Evolutionary conservation across 768 basidiomycete genomes (phyloP), one percentile per base, ranked within the genome.

Genomic region (Rhodosporidiobolus odoratus): DNA sequence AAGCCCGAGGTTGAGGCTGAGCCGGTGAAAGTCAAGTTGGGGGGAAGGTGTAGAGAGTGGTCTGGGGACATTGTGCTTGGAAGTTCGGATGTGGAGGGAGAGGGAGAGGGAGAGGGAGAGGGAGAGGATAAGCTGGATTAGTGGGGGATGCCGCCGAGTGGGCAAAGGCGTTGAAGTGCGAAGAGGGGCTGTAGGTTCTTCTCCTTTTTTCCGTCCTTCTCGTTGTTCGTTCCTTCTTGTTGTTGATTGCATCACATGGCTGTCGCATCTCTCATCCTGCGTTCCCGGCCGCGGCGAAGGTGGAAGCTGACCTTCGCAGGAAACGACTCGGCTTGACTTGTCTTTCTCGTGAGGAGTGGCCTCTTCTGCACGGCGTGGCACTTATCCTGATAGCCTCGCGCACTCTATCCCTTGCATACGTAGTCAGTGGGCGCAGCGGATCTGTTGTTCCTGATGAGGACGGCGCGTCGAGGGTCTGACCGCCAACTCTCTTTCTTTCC

Each of bases 91-190:
- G 54, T 45, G n/a, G 69, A 69, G 53, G 25, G 61, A 58, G 27
- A 38, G 40, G 19, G 15, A 2, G 40, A 19, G 1, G 5, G 25
- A 19, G 64, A 35, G n/a, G 47, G 13, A 25, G 65, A 37, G 3
- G 50, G 40, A 12, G 45, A n/a, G 3, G 62, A 64, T 15, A 62
- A 62, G 61, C 37, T 72, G 60, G 72, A 73, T 43, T 66, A 73
- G 27, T 73, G 68, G 56, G 67, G 48, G 32, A 66, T 73, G 64
- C 72, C 72, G 30, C 67, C 64, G 15, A 58, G 54, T 17, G 72
- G 34, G 13, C 72, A 73, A 32, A 27, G 64, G 50, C 53, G 60
- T 21, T 65, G 62, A 53, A 9, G 27, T 16, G n/a, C n/a, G 53
- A 47, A 25, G 25, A 17, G 9, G 27, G 25, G 37, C 12, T 34